Conservation (phyloP, 2,329 filamentous ascomycete species). For the Nothopassalora personata region DNA sequence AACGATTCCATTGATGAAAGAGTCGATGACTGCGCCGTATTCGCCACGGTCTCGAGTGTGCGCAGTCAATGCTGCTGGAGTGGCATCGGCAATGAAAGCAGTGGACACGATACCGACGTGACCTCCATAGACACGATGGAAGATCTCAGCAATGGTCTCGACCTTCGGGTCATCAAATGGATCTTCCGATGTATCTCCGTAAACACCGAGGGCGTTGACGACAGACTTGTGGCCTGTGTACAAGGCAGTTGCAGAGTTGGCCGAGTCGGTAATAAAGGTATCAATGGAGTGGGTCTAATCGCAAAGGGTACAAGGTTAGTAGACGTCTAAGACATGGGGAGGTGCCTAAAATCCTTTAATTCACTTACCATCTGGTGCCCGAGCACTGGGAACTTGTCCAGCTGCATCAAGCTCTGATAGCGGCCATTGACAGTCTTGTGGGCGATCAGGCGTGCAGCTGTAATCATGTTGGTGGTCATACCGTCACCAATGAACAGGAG, state of each 20-base stretch:
- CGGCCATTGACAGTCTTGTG: slow-evolving; percentile 81
- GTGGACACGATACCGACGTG: slow-evolving; percentile 64
- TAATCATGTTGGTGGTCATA: slow-evolving; percentile 57
- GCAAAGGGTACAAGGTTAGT: too few relatives aligned
- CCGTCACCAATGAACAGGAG: slow-evolving; percentile 75
- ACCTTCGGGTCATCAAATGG: slow-evolving; percentile 80
- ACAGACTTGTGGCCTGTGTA: slow-evolving; percentile 81
- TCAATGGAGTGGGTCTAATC: slow-evolving; percentile 68
- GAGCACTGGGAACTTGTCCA: slow-evolving; percentile 70
- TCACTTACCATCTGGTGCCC: slow-evolving; percentile 66
- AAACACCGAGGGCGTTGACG: slow-evolving; percentile 76
- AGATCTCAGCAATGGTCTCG: slow-evolving; percentile 74
- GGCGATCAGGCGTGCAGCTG: slow-evolving; percentile 69
- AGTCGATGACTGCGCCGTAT: slow-evolving; percentile 69
- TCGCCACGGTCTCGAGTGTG: slow-evolving; percentile 66
- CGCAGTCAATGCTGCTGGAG: slow-evolving; percentile 66
- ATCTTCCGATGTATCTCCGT: slow-evolving; percentile 68
- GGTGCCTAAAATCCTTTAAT: too few relatives aligned
- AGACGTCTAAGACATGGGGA: too few relatives aligned
- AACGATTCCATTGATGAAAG: slow-evolving; percentile 67
- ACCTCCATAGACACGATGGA: slow-evolving; percentile 62
- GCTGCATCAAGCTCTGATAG: slow-evolving; percentile 63
- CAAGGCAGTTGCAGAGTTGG: slow-evolving; percentile 75
- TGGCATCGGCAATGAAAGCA: slow-evolving; percentile 77
- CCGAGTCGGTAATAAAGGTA: slow-evolving; percentile 75